Base-by-base conservation (phyloP, 2,329 filamentous ascomycete genomes). In the Monosporascus sp. region DNA sequence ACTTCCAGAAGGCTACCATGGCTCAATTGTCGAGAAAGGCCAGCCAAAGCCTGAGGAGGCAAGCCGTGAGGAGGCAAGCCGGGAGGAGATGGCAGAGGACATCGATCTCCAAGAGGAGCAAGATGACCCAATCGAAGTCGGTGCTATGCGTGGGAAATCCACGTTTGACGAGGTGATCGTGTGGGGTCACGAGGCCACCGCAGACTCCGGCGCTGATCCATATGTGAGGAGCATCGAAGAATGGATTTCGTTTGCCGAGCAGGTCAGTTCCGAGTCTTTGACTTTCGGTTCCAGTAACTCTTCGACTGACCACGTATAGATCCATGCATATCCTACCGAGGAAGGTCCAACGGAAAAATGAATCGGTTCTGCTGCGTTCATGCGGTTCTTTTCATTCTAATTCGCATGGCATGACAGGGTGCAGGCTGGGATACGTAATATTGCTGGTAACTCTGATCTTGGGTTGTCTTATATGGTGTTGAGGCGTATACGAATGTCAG, bases 101-200 rank as follows among this genome's bases (percentile, higher is more conserved):
- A 68, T 69, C 3, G 75, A 78, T 2, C 66, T 74, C 1, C 64
- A 71, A 2, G 75, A 77, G 9, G 71, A 78, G 17, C 72, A 74
- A 1, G 73, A 77, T 2, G 73, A 75, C 17, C 64, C 73, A 41
- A 63, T 74, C 14, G 75, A 80, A 24, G 76, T 80, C 1, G 79
- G 83, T 9, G 76, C 76, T 20, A 72, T 93, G 60, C 79, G 88
- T 49, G 75, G 82, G 44, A 76, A 85, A 20, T 85, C 84, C 1
- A 77, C 77, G 17, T 97, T 97, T 65, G 83, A 91, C 7, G 78
- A 88, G 52, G 68, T 96, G 49, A 72, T 90, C 3, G 78, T 96
- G n/a, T 97, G 92, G 92, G 86, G 82, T 0, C 91, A 96, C 68
- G 91, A 94, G 60, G 70, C 73, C 1, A 62, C 82, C 49, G 84